Percentiles rank a stretch among this genome's conserved stretches.
Evolutionary conservation across 805 yeast species (phyloP).

Genomic region (Wickerhamomyces strasburgensis): DNA sequence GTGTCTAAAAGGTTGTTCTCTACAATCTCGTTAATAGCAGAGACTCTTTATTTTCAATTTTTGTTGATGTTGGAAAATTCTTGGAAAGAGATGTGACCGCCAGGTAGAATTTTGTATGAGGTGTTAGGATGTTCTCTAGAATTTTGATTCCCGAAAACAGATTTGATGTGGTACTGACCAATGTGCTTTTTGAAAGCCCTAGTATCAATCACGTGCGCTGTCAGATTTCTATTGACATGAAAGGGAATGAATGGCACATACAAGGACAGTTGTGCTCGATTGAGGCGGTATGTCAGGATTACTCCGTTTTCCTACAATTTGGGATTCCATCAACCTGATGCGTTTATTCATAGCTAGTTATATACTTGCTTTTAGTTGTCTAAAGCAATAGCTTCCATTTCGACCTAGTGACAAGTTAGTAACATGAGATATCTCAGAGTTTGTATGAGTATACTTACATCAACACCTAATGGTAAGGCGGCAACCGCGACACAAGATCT

Average conservation of each 20-base stretch:
- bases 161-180: too few species aligned
- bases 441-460: slow-evolving; percentile 28
- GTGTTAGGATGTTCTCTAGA: slow-evolving; percentile 7
- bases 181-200: too few species aligned
- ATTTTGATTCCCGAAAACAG: too few species aligned
- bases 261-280: too few species aligned
- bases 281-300: background rate
- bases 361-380: too few species aligned
- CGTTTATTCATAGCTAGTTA: too few species aligned
- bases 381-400: slow-evolving; percentile 88
- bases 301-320: slow-evolving; percentile 2
- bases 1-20: slow-evolving; percentile 6
- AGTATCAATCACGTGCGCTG: slow-evolving; percentile 4
- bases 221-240: too few species aligned
- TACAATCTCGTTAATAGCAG: background rate
- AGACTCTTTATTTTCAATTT: background rate
- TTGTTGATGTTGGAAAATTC: slow-evolving; percentile 3
- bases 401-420: slow-evolving; percentile 38
- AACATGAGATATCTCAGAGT: background rate
- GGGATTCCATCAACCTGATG: too few species aligned
- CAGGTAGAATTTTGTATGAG: slow-evolving; percentile 4
- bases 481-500: slow-evolving; percentile 97
- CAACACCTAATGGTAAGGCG: slow-evolving; percentile 82
- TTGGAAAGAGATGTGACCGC: slow-evolving; percentile 3
- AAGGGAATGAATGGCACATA: too few species aligned